phyloP scores from a whole-genome alignment of 2,329 filamentous ascomycete genomes.

The Trichocomaceae sp. region DNA sequence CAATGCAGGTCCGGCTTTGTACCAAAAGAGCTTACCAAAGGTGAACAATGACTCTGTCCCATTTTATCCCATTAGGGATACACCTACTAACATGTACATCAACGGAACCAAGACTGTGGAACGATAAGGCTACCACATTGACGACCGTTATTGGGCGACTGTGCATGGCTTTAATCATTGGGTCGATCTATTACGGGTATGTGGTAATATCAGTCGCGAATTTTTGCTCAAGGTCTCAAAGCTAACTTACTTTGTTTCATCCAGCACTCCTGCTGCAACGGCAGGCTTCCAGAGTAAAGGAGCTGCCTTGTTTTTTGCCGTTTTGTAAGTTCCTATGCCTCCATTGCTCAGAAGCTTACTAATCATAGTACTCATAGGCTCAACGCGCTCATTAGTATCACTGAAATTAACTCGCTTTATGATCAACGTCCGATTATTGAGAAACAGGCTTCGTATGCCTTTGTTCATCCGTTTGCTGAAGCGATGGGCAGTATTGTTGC shows the following conservation, averaged over 20 bases:
- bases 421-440: slow-evolving; percentile 87
- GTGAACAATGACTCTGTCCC: not conserved
- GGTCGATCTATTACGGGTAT: slow-evolving; percentile 57
- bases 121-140: slow-evolving; percentile 69
- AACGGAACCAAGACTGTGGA: slow-evolving; percentile 34
- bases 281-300: slow-evolving; percentile 70
- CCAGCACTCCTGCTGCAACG: slow-evolving; percentile 42
- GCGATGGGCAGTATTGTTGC: slow-evolving; percentile 77
- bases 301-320: slow-evolving; percentile 76
- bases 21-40: slow-evolving; percentile 13
- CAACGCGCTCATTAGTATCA: slow-evolving; percentile 58
- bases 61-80: not conserved
- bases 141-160: slow-evolving; percentile 59
- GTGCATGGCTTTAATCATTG: slow-evolving; percentile 67
- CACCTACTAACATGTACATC: slow-evolving; percentile 46
- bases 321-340: slow-evolving; percentile 55
- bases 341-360: not conserved
- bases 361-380: slow-evolving; percentile 11
- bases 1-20: slow-evolving; percentile 65
- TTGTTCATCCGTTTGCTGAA: slow-evolving; percentile 86
- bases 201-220: not conserved
- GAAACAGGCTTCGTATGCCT: slow-evolving; percentile 79
- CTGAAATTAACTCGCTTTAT: slow-evolving; percentile 77
- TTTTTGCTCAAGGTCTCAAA: slow-evolving; percentile 21
- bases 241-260: not conserved